phyloP scores from a whole-genome alignment of 2,329 filamentous ascomycete genomes.

The Pseudogymnoascus verrucosus region DNA sequence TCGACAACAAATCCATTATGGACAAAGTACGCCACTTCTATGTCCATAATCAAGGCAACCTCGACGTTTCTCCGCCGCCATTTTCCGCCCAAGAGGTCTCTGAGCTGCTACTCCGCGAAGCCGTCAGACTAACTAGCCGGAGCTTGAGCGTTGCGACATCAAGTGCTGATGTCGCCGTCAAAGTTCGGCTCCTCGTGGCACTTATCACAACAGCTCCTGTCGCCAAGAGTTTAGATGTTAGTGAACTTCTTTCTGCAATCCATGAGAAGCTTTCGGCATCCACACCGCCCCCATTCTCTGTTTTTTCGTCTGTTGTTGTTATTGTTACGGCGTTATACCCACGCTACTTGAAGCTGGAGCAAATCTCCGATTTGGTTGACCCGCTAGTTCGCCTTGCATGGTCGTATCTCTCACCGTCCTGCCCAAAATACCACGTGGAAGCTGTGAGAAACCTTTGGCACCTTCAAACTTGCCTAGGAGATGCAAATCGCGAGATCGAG shows the following conservation, averaged over 20 bases:
- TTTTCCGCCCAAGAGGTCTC: conserved; percentile 48
- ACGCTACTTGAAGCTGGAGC: conserved; percentile 42
- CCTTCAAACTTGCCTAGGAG: conserved; percentile 64
- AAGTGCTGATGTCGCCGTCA: conserved; percentile 44
- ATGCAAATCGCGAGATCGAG: conserved; percentile 66
- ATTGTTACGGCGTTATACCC: conserved; percentile 50
- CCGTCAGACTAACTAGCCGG: conserved; percentile 43
- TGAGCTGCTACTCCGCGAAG: conserved; percentile 57
- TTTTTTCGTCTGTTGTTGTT: conserved; percentile 51
- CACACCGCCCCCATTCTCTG: conserved; percentile 37
- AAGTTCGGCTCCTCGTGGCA: conserved; percentile 51
- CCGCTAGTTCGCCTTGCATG: conserved; percentile 67
- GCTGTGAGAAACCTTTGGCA: conserved; percentile 80
- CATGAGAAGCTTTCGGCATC: conserved; percentile 37
- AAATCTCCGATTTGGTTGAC: conserved; percentile 55
- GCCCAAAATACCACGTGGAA: conserved; percentile 92
- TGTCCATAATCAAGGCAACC: conserved; percentile 58
- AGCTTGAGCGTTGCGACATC: conserved; percentile 35
- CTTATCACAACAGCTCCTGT: conserved; percentile 46
- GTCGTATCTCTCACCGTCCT: conserved; percentile 70
- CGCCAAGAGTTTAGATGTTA: conserved; percentile 38
- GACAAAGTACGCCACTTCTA: conserved; percentile 60
- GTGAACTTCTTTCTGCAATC: conserved; percentile 43
- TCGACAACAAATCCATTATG: conserved; percentile 45
- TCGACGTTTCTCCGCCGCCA: conserved; percentile 54